phyloP scores from a whole-genome alignment of 2,329 filamentous ascomycete species.

The Ophioceras dolichostomum region DNA sequence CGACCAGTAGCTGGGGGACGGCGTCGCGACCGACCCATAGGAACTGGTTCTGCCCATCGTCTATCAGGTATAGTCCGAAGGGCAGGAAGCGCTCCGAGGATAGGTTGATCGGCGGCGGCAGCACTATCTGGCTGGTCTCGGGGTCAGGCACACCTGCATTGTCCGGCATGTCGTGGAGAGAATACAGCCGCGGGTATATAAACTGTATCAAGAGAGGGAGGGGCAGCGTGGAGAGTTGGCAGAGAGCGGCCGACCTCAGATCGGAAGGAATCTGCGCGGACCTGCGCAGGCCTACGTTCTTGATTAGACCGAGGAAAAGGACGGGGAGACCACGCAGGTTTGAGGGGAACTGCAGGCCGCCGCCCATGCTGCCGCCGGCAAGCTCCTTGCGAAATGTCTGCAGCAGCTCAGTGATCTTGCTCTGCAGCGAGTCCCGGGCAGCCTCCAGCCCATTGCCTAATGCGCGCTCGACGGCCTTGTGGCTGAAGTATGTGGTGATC shows the following conservation, averaged over 20 bases:
- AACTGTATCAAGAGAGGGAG: constrained; percentile 85
- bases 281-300: constrained; percentile 88
- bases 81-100: constrained; percentile 78
- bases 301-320: constrained; percentile 87
- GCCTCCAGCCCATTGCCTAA: constrained; percentile 79
- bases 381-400: constrained; percentile 96
- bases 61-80: constrained; percentile 90
- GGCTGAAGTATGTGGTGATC: constrained; percentile 86
- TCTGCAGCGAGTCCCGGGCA: constrained; percentile 79
- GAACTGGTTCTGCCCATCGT: constrained; percentile 96
- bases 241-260: constrained; percentile 83
- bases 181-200: constrained; percentile 78
- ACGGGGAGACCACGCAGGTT: constrained; percentile 83
- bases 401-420: constrained; percentile 83
- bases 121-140: constrained; percentile 75
- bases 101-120: constrained; percentile 76
- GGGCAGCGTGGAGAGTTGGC: constrained; percentile 85
- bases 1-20: constrained; percentile 73
- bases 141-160: constrained; percentile 76
- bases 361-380: constrained; percentile 89
- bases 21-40: constrained; percentile 91
- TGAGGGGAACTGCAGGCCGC: constrained; percentile 84
- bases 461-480: constrained; percentile 91
- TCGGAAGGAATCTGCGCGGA: constrained; percentile 91
- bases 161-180: constrained; percentile 92